Conservation (phyloP, 2,329 filamentous ascomycete genomes). For the Thielaviopsis euricoi region DNA sequence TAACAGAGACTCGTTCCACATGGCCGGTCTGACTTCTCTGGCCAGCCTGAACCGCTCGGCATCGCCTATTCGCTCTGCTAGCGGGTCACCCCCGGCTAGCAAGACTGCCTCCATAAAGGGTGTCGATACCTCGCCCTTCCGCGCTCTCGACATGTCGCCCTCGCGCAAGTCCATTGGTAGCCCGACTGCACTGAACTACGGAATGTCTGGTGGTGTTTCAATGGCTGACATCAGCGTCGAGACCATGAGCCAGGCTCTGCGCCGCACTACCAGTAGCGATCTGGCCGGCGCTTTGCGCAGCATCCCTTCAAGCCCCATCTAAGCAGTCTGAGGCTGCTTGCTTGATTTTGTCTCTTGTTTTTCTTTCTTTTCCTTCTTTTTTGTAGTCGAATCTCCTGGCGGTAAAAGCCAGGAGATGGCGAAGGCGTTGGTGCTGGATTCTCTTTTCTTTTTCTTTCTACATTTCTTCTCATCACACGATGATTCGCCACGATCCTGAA, state of each 20-base stretch:
- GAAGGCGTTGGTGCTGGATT: no score
- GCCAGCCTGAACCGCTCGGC: slow-evolving; percentile 48
- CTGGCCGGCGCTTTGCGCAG: slow-evolving; percentile 38
- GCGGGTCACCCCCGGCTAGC: slow-evolving; percentile 56
- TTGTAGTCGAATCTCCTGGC: background rate
- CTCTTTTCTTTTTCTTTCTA: no score
- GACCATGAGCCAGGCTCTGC: slow-evolving; percentile 81
- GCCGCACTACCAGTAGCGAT: slow-evolving; percentile 73
- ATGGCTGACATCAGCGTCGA: slow-evolving; percentile 66
- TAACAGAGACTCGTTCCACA: slow-evolving; percentile 53
- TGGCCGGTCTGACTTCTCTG: slow-evolving; percentile 49
- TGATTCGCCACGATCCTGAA: background rate
- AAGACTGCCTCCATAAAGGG: slow-evolving; percentile 54
- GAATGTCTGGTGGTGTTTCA: slow-evolving; percentile 26
- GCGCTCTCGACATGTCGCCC: slow-evolving; percentile 53
- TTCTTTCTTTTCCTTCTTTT: background rate
- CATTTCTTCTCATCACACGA: no score
- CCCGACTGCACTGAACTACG: slow-evolving; percentile 33
- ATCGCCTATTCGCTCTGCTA: slow-evolving; percentile 51
- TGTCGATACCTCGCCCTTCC: background rate
- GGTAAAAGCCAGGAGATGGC: no score
- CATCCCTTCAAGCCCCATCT: slow-evolving; percentile 40
- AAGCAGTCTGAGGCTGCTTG: slow-evolving; percentile 16
- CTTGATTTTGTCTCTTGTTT: background rate
- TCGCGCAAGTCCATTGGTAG: slow-evolving; percentile 44